These are phyloP conservation scores for Phytophthora niederhauseri DNA, from an alignment of 352 stramenopile genomes.

Conservation along the genomic window DNA sequence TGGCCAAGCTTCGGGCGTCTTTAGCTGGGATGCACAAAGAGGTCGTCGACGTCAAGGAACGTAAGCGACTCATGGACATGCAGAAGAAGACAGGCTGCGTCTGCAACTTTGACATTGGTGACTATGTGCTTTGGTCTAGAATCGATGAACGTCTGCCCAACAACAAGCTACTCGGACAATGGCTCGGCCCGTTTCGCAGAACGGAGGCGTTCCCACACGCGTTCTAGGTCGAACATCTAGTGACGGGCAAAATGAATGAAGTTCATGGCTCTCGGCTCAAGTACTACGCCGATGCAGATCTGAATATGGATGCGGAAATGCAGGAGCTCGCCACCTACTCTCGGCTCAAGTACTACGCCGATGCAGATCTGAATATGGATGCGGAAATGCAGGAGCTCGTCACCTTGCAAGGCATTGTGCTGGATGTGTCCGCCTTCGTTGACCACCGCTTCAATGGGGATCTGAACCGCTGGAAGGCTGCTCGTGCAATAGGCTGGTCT, in stretches of 20 bases:
- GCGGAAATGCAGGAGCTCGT: conserved; percentile 11
- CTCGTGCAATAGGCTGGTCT: conserved; percentile 2
- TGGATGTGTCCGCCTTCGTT: conserved; percentile 8
- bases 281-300: no score
- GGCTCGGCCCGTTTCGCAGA: no score
- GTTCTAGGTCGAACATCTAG: not conserved
- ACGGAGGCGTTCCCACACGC: not conserved
- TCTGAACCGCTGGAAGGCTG: not conserved
- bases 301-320: no score
- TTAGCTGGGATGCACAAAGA: not conserved
- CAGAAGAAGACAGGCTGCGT: not conserved
- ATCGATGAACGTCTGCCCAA: not conserved
- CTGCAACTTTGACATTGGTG: not conserved
- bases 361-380: conserved; percentile 5
- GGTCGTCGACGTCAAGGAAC: not conserved
- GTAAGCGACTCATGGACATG: not conserved
- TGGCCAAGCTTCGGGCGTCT: not conserved
- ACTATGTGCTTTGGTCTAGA: not conserved
- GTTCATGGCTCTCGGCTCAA: conserved; percentile 1
- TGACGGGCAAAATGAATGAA: no score
- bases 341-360: conserved; percentile 13
- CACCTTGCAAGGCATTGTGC: conserved; percentile 4
- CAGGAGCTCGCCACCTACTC: no score
- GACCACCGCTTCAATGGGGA: not conserved
- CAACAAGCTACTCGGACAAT: not conserved